Percentiles rank a stretch among this genome's conserved stretches.
These are phyloP conservation scores for Pichia sp. DNA, from an alignment of 1,139 yeast genomes.

Conservation along the genomic window DNA sequence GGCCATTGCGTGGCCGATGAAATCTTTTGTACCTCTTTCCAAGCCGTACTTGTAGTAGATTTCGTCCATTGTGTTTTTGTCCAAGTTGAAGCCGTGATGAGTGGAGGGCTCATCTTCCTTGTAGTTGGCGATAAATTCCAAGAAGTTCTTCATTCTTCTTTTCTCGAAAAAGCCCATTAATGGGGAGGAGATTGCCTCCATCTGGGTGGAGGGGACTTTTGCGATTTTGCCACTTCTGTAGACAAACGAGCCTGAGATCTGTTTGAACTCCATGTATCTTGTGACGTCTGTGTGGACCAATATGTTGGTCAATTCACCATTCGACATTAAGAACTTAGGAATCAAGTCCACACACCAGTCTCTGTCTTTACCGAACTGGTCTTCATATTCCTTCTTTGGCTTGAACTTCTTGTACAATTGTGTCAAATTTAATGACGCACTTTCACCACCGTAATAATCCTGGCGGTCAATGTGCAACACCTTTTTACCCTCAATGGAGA, in stretches of 20 bases:
- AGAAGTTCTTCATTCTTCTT: constrained; percentile 86
- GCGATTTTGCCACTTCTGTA: constrained; percentile 88
- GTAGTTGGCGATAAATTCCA: constrained; percentile 82
- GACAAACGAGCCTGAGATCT: constrained; percentile 90
- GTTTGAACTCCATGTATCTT: constrained; percentile 92
- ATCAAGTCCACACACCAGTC: constrained; percentile 98
- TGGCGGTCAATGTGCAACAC: constrained; percentile 95
- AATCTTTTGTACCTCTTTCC: constrained; percentile 90
- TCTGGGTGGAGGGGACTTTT: constrained; percentile 89
- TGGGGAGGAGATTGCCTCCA: constrained; percentile 87
- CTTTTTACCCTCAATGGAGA: constrained; percentile 95
- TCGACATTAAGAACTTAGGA: constrained; percentile 96
- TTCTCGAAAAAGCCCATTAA: constrained; percentile 96
- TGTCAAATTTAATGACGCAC: constrained; percentile 47
- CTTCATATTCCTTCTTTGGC: constrained; percentile 69
- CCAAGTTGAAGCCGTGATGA: constrained; percentile 83
- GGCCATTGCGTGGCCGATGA: constrained; percentile 99
- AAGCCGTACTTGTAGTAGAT: constrained; percentile 85
- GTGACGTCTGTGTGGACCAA: constrained; percentile 94
- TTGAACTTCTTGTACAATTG: constrained; percentile 67
- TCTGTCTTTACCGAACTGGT: constrained; percentile 79
- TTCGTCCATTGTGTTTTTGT: constrained; percentile 87
- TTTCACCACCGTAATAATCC: constrained; percentile 87
- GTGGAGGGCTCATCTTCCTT: constrained; percentile 75
- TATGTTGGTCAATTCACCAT: constrained; percentile 94